A percentile compares a stretch with the other conserved stretches of the same genome.
Conservation (phyloP, 495 filamentous ascomycete species). For the Trichocladium antarcticum region DNA sequence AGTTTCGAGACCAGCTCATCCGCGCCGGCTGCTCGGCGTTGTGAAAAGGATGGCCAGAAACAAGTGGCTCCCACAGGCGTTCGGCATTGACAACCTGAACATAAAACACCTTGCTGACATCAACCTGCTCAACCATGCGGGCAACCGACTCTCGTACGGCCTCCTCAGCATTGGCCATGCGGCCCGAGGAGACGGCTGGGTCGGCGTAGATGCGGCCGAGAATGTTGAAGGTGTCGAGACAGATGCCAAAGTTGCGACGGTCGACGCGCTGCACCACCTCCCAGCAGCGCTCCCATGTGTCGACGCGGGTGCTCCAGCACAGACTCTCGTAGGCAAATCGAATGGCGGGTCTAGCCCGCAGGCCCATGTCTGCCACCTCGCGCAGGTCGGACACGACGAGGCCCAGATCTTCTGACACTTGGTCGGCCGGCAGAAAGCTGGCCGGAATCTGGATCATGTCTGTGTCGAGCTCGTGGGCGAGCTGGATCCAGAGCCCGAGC, state of each 20-base stretch:
- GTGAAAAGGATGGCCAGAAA: constrained; percentile 53
- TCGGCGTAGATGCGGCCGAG: constrained; percentile 65
- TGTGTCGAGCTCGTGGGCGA: constrained; percentile 53
- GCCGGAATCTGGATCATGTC: constrained; percentile 66
- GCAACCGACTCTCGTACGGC: constrained; percentile 47
- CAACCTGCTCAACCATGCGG: constrained; percentile 45
- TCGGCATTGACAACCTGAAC: constrained; percentile 74
- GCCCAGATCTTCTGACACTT: constrained; percentile 45
- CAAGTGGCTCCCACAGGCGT: constrained; percentile 46
- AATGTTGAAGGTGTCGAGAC: constrained; percentile 75
- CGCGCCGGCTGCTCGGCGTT: constrained; percentile 49
- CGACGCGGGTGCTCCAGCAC: constrained; percentile 60
- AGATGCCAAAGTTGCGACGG: constrained; percentile 64
- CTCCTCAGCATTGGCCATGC: constrained; percentile 45
- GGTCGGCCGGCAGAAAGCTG: constrained; percentile 50
- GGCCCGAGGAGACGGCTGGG: constrained; percentile 44
- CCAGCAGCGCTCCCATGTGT: constrained; percentile 65
- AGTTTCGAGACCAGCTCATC: constrained; percentile 78
- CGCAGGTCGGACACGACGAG: constrained; percentile 55
- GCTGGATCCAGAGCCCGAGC: constrained; percentile 55
- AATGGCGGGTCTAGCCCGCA: constrained; percentile 42
- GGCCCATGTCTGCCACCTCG: constrained; percentile 54
- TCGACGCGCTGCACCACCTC: constrained; percentile 54
- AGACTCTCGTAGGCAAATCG: constrained; percentile 69
- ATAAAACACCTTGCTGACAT: constrained; percentile 62